Conservation (phyloP, 2,329 filamentous ascomycete species). For the Trichoderma sp. region DNA sequence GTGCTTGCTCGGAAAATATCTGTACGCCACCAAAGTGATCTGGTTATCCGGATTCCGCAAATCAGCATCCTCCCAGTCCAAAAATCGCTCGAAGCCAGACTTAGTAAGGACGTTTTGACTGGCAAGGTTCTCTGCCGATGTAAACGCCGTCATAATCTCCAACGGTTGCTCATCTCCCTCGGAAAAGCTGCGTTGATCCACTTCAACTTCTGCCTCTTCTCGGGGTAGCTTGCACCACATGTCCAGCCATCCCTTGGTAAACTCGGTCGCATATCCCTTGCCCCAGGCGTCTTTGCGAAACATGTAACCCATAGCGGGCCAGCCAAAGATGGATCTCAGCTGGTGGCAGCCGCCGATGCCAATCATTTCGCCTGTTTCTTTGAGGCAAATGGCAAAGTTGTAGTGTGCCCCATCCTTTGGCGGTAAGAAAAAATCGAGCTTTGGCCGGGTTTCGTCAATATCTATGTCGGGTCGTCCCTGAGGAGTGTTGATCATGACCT, state of each 20-base stretch:
- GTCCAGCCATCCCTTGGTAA: constrained; percentile 44
- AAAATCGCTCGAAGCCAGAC: constrained; percentile 50
- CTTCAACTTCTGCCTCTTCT: constrained; percentile 39
- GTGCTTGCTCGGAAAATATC: not conserved
- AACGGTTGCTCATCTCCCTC: not conserved
- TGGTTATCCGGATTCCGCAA: constrained; percentile 10
- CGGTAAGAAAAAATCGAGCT: not conserved
- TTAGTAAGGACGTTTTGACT: constrained; percentile 58
- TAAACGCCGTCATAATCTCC: not conserved
- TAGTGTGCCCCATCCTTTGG: not conserved
- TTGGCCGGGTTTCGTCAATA: not conserved
- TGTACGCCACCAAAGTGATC: not conserved
- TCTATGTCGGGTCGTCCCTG: not conserved
- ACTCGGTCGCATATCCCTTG: constrained; percentile 54
- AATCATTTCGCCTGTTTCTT: constrained; percentile 1
- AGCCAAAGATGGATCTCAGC: constrained; percentile 36
- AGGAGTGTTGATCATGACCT: not conserved
- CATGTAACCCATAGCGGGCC: constrained; percentile 59
- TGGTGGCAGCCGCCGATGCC: not conserved
- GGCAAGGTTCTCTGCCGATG: constrained; percentile 42
- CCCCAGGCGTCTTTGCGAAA: constrained; percentile 51
- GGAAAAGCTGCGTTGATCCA: constrained; percentile 34
- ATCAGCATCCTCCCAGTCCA: constrained; percentile 36
- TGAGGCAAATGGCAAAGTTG: not conserved
- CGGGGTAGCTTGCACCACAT: constrained; percentile 49